Evolutionary conservation across 2,329 filamentous ascomycete genomes (phyloP).

Genomic region (Metarhizium anisopliae): DNA sequence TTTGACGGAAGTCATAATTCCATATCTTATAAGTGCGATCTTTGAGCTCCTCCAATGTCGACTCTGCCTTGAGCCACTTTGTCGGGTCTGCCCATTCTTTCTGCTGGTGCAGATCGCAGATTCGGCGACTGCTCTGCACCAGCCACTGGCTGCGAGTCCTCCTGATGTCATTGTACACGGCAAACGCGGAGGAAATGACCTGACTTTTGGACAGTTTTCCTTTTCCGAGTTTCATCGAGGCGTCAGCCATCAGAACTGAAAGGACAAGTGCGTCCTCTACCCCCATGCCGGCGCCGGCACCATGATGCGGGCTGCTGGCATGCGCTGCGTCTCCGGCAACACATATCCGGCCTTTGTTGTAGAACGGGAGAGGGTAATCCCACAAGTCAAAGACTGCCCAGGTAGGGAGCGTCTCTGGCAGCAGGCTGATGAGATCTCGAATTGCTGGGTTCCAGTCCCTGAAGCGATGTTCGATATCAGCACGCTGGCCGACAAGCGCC

Average conservation of each 20-base stretch:
- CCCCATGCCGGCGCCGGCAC: constrained; percentile 17
- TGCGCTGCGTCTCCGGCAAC: constrained; percentile 17
- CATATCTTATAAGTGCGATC: constrained; percentile 5
- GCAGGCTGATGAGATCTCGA: neutral
- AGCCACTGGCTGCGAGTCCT: constrained; percentile 7
- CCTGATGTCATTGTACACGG: constrained; percentile 5
- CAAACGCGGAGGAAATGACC: neutral
- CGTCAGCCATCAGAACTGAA: neutral
- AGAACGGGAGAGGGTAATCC: constrained; percentile 7
- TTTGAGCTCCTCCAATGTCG: constrained; percentile 4
- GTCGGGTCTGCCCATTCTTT: constrained; percentile 1
- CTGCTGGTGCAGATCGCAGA: constrained; percentile 6
- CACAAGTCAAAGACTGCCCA: constrained; percentile 11
- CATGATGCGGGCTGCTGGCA: constrained; percentile 16
- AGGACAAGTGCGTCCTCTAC: constrained; percentile 15
- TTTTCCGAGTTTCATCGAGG: neutral
- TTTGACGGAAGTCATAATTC: constrained; percentile 1
- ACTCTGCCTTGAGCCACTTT: constrained; percentile 2
- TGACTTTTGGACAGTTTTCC: neutral
- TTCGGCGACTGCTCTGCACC: constrained; percentile 7
- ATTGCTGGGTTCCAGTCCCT: neutral
- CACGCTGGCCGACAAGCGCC: neutral
- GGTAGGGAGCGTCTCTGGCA: constrained; percentile 4
- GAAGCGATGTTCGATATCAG: neutral
- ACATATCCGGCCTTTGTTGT: constrained; percentile 9